Evolutionary conservation across 1,284 basidiomycete genomes (phyloP), one percentile per base, ranked within the genome.

Genomic region (Trametes versicolor): DNA sequence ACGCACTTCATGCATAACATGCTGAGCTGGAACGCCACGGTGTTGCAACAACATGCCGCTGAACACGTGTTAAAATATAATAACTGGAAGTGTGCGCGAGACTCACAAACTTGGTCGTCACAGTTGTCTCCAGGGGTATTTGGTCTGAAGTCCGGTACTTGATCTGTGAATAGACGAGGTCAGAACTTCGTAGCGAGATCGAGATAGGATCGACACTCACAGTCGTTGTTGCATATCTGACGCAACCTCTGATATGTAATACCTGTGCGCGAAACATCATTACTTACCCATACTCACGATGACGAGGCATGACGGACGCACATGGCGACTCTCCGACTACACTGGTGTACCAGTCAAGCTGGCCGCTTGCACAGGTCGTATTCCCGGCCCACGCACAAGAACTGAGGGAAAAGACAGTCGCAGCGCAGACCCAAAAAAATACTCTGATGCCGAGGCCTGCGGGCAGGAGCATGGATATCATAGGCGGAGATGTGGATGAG

Each of bases 1-100:
- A 43, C 41, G 7, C 25, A 71, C 70, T 66, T 68, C 62, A 71
- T 63, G 58, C 70, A 71, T 2, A 71, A 60, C 70, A 71, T 69
- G 47, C 70, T 71, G 37, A 71, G 51, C 17, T 67, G 61, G 53
- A 65, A 71, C 6, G 70, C 62, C 4, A 71, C 36, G 0, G 66
- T 64, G 32, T 71, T 71, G 55, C 70, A 71, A 34, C 70, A 71
- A 37, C 70, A 71, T 13, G 49, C 41, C 7, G 62, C 70, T 71
- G 13, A 15, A 19, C 17, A 5, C 10, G 1, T 23, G 21, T 29
- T 19, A 12, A 41, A 53, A 29, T 32, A 7, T 29, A 10, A 12
- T 34, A 7, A 21, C 17, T 27, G 21, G 4, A 19, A 34, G 4
- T 0, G 13, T 7, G 12, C 19, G 21, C 19, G 4, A 17, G 2